Conservation (phyloP, 139 green algal genomes). For the Mesostigma viride region DNA sequence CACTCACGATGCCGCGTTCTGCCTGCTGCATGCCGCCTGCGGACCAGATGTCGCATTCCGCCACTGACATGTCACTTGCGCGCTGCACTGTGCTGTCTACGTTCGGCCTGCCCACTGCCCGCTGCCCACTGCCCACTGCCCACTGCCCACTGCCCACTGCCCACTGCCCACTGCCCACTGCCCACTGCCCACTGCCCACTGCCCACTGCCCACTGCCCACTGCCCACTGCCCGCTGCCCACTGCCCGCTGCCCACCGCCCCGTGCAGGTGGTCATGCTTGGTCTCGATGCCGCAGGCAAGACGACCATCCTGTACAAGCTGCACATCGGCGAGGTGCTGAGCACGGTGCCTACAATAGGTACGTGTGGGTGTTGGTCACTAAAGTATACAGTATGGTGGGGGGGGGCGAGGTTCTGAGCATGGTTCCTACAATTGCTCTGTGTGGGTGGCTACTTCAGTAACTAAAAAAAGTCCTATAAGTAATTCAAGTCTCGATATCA, state of each 20-base stretch:
- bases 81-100: too few relatives aligned
- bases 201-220: too few relatives aligned
- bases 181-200: too few relatives aligned
- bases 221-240: too few relatives aligned
- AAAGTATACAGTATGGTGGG: neutral
- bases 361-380: constrained; percentile 12
- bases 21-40: neutral
- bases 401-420: neutral
- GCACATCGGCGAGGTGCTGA: constrained; percentile 97
- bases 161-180: too few relatives aligned
- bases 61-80: neutral
- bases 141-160: too few relatives aligned
- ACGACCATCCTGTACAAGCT: constrained; percentile 99
- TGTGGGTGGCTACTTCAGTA: too few relatives aligned
- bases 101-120: too few relatives aligned
- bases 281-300: constrained; percentile 94
- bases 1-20: neutral
- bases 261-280: constrained; percentile 52
- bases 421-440: too few relatives aligned
- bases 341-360: constrained; percentile 96
- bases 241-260: too few relatives aligned
- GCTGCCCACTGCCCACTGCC: neutral
- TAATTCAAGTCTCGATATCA: too few relatives aligned
- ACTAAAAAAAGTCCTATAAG: too few relatives aligned
- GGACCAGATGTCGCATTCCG: neutral